These are phyloP conservation scores for Serpula lacrymans DNA, from an alignment of 768 basidiomycete genomes.

Conservation along the genomic window DNA sequence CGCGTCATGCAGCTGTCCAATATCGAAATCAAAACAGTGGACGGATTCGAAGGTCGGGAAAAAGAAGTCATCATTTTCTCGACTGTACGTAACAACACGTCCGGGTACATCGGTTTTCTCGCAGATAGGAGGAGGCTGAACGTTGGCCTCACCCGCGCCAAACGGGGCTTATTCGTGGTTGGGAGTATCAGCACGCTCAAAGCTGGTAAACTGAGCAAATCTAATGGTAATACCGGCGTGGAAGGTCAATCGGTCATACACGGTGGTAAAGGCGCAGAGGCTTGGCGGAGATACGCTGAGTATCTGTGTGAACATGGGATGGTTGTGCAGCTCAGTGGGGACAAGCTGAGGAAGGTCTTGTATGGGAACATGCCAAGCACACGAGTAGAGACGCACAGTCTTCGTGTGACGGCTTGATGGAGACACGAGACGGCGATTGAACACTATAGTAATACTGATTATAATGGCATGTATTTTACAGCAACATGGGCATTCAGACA, in stretches of 20 bases:
- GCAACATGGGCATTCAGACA: no score
- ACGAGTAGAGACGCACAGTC: no score
- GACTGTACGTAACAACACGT: conserved; percentile 79
- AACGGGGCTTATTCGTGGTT: conserved; percentile 78
- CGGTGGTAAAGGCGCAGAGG: conserved; percentile 43
- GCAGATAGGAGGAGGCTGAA: conserved; percentile 84
- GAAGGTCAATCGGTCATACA: conserved; percentile 10
- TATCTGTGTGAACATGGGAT: conserved; percentile 50
- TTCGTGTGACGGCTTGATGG: no score
- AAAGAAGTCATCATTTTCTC: conserved; percentile 92
- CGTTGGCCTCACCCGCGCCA: conserved; percentile 87
- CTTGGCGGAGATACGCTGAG: conserved; percentile 61
- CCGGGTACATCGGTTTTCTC: conserved; percentile 83
- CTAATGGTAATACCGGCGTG: conserved; percentile 13
- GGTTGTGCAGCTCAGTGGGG: conserved; percentile 47
- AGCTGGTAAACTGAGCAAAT: conserved; percentile 36
- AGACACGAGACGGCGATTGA: no score
- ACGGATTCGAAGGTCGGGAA: conserved; percentile 92
- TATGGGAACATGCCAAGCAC: conserved; percentile 17
- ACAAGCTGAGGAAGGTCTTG: conserved; percentile 35
- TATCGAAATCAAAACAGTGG: conserved; percentile 89
- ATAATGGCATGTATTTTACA: no score
- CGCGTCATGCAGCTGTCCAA: conserved; percentile 61
- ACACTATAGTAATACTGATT: no score
- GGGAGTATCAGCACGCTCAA: conserved; percentile 68